Base-by-base conservation (phyloP, 305 asterid genomes). In the Ilex paraguariensis region DNA sequence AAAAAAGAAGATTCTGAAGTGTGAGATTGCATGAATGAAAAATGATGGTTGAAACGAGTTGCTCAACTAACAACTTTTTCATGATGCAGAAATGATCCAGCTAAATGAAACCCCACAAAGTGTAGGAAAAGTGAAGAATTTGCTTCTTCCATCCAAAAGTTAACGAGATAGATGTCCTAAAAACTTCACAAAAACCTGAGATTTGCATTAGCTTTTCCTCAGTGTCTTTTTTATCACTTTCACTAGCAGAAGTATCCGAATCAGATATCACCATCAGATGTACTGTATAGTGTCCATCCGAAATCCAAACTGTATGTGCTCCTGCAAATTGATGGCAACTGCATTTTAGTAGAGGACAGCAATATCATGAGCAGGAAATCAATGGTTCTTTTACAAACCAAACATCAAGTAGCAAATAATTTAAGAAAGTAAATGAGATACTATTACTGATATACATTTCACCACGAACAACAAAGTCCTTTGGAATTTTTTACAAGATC, bases 241-340 rank as follows among this genome's bases (percentile, higher is more conserved):
- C 80, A 62, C 65, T 77, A 46, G 60, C 64, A 56, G 88, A 77
- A 53, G 81, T 51, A 58, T 81, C 88, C 60, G 72, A 46, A 17
- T 79, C 93, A 45, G 91, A 70, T 49, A 81, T 62, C 65, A 49
- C 71, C 80, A 84, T 70, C 66, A 77, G 71, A 75, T 88, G 95
- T 50, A 91, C 73, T 33, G 83, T 82, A 73, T 88, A 81, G 40
- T 73, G 76, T 63, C 93, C 91, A 86, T 91, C 98, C n/a, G 94
- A 84, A 51, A 80, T 74, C 96, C 98, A 91, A 63, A 91, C 61
- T 63, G 73, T 71, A 69, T 72, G 83, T 33, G 88, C 64, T 74
- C 75, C 98, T 91, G 87, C 77, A 77, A 69, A 63, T 63, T 58
- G 75, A 75, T 16, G 62, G 74, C 44, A 67, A 32, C 15, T 3